These are phyloP conservation scores for Senecio squalidus DNA, from an alignment of 140 eudicot species.

Conservation along the genomic window DNA sequence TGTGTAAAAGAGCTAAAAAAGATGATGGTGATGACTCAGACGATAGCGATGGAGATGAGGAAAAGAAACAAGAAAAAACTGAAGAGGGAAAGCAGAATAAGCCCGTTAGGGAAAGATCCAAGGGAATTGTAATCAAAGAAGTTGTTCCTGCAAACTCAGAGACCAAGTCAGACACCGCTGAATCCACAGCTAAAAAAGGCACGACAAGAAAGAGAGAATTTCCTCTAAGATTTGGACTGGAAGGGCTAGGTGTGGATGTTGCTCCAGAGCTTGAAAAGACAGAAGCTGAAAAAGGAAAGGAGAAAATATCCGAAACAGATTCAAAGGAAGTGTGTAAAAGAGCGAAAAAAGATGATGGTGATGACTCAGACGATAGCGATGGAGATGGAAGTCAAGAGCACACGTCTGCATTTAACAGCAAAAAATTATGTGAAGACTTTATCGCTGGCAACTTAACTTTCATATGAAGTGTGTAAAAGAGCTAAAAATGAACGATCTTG, in stretches of 20 bases:
- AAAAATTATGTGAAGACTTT: slow-evolving; percentile 8
- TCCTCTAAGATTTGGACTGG: slow-evolving; percentile 5
- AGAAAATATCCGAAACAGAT: slow-evolving; percentile 14
- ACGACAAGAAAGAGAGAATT: no score
- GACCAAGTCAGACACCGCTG: no score
- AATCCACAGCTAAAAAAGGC: no score
- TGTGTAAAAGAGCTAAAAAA: background rate
- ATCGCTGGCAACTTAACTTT: no score
- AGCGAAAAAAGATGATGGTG: background rate
- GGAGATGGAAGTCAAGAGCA: background rate
- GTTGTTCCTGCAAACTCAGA: no score
- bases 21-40: slow-evolving; percentile 5
- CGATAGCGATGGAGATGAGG: slow-evolving; percentile 15
- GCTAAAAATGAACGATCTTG: no score
- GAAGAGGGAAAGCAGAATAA: no score
- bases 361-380: slow-evolving; percentile 14
- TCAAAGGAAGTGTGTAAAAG: slow-evolving; percentile 16
- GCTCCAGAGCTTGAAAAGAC: background rate
- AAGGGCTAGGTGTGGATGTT: no score
- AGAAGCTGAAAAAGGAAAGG: slow-evolving; percentile 5
- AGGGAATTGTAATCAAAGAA: no score
- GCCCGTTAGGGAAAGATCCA: no score
- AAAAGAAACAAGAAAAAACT: no score
- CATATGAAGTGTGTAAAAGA: no score
- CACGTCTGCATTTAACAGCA: background rate